These are phyloP conservation scores for Rubroboletus satanas DNA, from an alignment of 768 basidiomycete genomes.

Conservation along the genomic window DNA sequence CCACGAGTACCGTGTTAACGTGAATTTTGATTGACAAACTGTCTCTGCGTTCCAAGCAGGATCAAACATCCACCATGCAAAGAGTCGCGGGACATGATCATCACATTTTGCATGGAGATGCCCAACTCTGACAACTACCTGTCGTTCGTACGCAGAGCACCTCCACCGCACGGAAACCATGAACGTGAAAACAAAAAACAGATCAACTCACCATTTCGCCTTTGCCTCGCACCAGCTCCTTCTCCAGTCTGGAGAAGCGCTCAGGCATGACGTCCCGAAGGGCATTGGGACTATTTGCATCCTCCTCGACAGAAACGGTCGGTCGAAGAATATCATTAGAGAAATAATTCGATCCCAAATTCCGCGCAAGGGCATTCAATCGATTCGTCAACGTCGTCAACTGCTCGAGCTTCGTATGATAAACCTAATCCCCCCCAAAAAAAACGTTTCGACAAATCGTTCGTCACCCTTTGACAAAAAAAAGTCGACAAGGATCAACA, in stretches of 20 bases:
- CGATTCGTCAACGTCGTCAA: conserved; percentile 67
- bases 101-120: neutral
- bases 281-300: conserved; percentile 33
- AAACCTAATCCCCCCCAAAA: conserved; percentile 41
- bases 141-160: neutral
- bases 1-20: neutral
- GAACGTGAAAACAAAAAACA: neutral
- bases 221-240: conserved; percentile 80
- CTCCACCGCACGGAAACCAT: neutral
- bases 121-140: neutral
- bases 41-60: neutral
- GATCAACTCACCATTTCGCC: conserved; percentile 70
- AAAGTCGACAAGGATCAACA: no score
- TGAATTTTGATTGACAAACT: neutral
- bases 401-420: conserved; percentile 77
- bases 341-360: conserved; percentile 59
- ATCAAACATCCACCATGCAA: neutral
- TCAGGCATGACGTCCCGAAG: conserved; percentile 76
- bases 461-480: neutral
- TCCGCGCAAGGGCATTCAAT: conserved; percentile 53
- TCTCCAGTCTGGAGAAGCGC: conserved; percentile 74
- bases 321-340: conserved; percentile 52
- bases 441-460: neutral
- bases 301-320: conserved; percentile 40
- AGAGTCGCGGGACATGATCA: neutral